phyloP scores from a whole-genome alignment of 495 filamentous ascomycete species.

The Trichoderma erinaceum region DNA sequence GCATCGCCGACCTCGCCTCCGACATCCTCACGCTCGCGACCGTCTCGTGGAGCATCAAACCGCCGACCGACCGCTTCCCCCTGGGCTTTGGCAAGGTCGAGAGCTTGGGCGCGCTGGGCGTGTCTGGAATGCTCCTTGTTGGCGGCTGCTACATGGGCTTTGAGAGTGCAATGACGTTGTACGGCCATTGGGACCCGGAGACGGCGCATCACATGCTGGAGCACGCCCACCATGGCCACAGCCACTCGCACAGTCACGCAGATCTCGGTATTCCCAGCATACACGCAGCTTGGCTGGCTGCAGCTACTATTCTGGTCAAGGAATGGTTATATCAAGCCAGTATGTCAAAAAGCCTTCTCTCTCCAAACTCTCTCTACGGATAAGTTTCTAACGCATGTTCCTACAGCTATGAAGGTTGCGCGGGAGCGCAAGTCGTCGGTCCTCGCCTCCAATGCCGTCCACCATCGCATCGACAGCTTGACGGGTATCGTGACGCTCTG shows the following conservation, averaged over 20 bases:
- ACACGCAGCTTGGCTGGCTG: slow-evolving; percentile 94
- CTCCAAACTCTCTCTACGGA: not conserved
- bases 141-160: slow-evolving; percentile 89
- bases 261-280: slow-evolving; percentile 63
- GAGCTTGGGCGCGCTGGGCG: slow-evolving; percentile 85
- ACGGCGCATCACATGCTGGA: slow-evolving; percentile 41
- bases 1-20: slow-evolving; percentile 87
- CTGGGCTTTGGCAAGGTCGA: slow-evolving; percentile 96
- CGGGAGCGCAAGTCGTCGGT: slow-evolving; percentile 89
- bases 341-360: slow-evolving; percentile 41
- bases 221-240: slow-evolving; percentile 52
- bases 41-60: slow-evolving; percentile 81
- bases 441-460: slow-evolving; percentile 91
- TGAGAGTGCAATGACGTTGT: slow-evolving; percentile 66
- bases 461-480: slow-evolving; percentile 92
- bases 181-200: slow-evolving; percentile 65
- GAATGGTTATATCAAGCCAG: slow-evolving; percentile 96
- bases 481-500: slow-evolving; percentile 87
- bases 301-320: slow-evolving; percentile 81
- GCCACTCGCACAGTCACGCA: slow-evolving; percentile 54
- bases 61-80: slow-evolving; percentile 76
- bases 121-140: slow-evolving; percentile 78
- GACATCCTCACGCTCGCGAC: slow-evolving; percentile 91
- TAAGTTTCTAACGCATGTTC: slow-evolving; percentile 18
- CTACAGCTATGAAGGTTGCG: slow-evolving; percentile 89